Evolutionary conservation across 2,329 filamentous ascomycete genomes (phyloP).

Genomic region (Colletotrichum lentis): DNA sequence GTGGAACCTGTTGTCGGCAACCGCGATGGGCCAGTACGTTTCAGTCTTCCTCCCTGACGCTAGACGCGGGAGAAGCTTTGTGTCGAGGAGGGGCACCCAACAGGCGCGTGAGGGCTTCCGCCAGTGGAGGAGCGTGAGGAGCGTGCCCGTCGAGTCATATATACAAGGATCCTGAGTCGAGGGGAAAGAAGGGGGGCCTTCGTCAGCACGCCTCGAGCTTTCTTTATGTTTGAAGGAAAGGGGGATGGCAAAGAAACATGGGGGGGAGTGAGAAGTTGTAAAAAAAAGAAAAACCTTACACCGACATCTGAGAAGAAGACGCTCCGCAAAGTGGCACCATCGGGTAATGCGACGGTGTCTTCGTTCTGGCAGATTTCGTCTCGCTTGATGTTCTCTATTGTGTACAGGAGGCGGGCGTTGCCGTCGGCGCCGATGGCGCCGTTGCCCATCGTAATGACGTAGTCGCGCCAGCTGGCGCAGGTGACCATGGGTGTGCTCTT

Average conservation of each 20-base stretch:
- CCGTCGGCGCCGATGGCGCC: slow-evolving; percentile 84
- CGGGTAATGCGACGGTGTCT: slow-evolving; percentile 85
- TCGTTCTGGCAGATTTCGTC: slow-evolving; percentile 96
- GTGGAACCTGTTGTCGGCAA: slow-evolving; percentile 91
- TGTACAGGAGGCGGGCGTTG: slow-evolving; percentile 80
- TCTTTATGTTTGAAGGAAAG: not conserved
- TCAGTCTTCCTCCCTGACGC: slow-evolving; percentile 87
- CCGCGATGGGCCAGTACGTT: slow-evolving; percentile 93
- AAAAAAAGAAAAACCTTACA: slow-evolving; percentile 58
- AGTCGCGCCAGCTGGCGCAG: slow-evolving; percentile 93
- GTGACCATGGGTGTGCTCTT: slow-evolving; percentile 91
- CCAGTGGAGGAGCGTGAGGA: slow-evolving; percentile 92
- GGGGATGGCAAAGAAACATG: not conserved
- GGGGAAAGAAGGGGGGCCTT: not conserved
- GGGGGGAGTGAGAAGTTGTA: not conserved
- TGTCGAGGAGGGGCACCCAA: slow-evolving; percentile 94
- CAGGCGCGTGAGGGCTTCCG: slow-evolving; percentile 82
- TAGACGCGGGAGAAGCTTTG: slow-evolving; percentile 80
- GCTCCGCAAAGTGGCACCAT: slow-evolving; percentile 75
- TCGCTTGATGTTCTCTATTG: slow-evolving; percentile 91
- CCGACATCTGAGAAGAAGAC: slow-evolving; percentile 93
- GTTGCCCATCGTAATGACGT: slow-evolving; percentile 95
- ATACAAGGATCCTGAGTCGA: slow-evolving; percentile 82
- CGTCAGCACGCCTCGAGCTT: slow-evolving; percentile 16
- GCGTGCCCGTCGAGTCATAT: slow-evolving; percentile 89